These are phyloP conservation scores for Dryadomyces quercus-mongolicae DNA, from an alignment of 2,329 filamentous ascomycete genomes.

Conservation along the genomic window DNA sequence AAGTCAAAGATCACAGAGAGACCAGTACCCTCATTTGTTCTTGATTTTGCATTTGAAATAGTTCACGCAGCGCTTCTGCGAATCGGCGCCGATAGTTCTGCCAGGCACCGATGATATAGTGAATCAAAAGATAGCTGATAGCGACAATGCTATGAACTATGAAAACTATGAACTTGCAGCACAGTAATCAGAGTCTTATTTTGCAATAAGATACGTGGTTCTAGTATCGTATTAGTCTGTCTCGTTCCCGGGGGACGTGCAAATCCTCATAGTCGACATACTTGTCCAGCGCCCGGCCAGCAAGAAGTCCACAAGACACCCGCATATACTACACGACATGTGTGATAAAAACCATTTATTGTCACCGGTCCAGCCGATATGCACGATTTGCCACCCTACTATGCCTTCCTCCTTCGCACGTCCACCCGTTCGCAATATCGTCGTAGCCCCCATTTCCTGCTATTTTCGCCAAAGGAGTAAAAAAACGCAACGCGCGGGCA, in stretches of 20 bases:
- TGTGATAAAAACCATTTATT: not conserved
- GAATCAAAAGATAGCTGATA: too few species aligned
- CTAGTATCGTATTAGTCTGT: too few species aligned
- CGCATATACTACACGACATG: not conserved
- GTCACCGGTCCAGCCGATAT: conserved; percentile 7
- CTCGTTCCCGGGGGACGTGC: too few species aligned
- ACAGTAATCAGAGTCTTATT: too few species aligned
- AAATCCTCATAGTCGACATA: not conserved
- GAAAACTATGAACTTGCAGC: too few species aligned
- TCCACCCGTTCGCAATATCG: not conserved
- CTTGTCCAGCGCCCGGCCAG: not conserved
- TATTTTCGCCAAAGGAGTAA: not conserved
- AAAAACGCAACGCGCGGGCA: not conserved
- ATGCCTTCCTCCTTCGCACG: not conserved
- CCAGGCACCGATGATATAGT: too few species aligned
- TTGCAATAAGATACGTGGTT: too few species aligned
- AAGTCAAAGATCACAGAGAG: not conserved
- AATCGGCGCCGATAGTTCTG: too few species aligned
- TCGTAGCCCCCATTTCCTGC: not conserved
- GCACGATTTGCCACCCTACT: not conserved
- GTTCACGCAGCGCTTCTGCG: too few species aligned
- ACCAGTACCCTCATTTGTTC: not conserved
- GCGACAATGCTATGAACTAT: too few species aligned
- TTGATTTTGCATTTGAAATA: too few species aligned
- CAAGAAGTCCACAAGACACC: too few species aligned